Base-by-base conservation (phyloP, 495 filamentous ascomycete species). In the Podospora pseudopauciseta region DNA sequence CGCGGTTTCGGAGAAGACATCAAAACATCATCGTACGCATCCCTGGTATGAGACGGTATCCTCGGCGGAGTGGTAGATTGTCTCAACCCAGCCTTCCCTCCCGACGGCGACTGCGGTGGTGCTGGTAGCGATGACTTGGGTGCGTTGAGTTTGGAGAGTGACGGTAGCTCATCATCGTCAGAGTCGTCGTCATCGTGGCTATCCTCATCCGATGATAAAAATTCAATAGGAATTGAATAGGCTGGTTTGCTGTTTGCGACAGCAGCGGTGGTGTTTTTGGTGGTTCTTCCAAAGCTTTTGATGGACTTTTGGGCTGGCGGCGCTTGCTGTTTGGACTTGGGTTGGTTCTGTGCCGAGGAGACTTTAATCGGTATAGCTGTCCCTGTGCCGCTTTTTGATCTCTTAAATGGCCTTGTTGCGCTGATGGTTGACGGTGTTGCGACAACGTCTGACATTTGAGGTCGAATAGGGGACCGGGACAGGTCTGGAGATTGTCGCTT, bases 361-460 rank as follows among this genome's bases (percentile, higher is more conserved):
- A 15, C 18, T 20, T 58, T 58, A 3, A 49, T 49, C 7, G 39
- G 39, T 49, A 49, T 11, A 49, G 39, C 39, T 13, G 1, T 19
- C n/a, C 55, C 68, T 4, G 67, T 67, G 2, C 70, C 70, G 60
- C 71, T 77, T 66, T 73, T 77, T n/a, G 64, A 65, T 60, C 70
- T 67, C 61, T 73, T 77, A 49, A 75, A 71, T 1, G 71, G 60
- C 28, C 71, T 65, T 1, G 67, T 58, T 67, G 67, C 44, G 44
- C 6, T 61, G 28, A 39, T 70, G 13, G 5, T 32, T 28, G 34
- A 55, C 49, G 1, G 44, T 28, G 5, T 54, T 19, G 0, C 54
- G 61, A 49, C 60, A 34, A 32, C 62, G 44, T 60, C 20, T 57
- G 39, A 49, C 39, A 49, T 65, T 18, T 30, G 15, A 5, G 65